Evolutionary conservation across 2,329 filamentous ascomycete species (phyloP), one percentile per base, ranked within the genome.

Genomic region (Verticillium isaacii): DNA sequence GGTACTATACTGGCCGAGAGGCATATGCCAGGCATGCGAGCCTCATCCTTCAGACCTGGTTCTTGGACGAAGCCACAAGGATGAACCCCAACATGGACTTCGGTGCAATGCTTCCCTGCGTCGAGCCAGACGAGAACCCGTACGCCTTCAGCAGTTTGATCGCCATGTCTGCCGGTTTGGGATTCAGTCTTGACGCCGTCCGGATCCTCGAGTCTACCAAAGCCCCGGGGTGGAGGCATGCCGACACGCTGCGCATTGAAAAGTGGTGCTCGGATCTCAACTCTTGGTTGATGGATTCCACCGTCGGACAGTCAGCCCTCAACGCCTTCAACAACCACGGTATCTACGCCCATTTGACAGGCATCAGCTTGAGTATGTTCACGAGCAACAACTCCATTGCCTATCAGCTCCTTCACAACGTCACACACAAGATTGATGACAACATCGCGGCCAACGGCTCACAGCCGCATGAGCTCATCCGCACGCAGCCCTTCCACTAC

Each of bases 71-170:
- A 1, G 59, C 56, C 2, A 71, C 70, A 6, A 62, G 62, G 25
- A 72, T 72, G 70, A 67, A 66, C 23, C 69, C 69, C 2, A 68
- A 70, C 58, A 66, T 72, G 8, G 63, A 70, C 56, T 68, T 70
- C 54, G 54, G 54, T 32, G 15, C 54, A 2, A 14, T 12, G 54
- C 29, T 56, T n/a, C 54, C 54, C 25, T 56, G 54, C 32, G 19
- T 56, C 12, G 54, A 56, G 29, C 54, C 54, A 2, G n/a, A 12
- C 7, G 54, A 56, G 3, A 56, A 56, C 25, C 54, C 54, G 11
- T 56, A 56, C 17, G 7, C 25, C n/a, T 56, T 56, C 32, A 63
- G 65, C 1, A 62, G 65, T 56, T 61, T 67, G 36, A 66, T 67
- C 50, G 54, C 12, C 6, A 5, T 56, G 8, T 36, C 54, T 15